Percentiles rank a stretch among this genome's conserved stretches.
These are phyloP conservation scores for Bertia moriformis DNA, from an alignment of 2,329 filamentous ascomycete species.

Conservation along the genomic window DNA sequence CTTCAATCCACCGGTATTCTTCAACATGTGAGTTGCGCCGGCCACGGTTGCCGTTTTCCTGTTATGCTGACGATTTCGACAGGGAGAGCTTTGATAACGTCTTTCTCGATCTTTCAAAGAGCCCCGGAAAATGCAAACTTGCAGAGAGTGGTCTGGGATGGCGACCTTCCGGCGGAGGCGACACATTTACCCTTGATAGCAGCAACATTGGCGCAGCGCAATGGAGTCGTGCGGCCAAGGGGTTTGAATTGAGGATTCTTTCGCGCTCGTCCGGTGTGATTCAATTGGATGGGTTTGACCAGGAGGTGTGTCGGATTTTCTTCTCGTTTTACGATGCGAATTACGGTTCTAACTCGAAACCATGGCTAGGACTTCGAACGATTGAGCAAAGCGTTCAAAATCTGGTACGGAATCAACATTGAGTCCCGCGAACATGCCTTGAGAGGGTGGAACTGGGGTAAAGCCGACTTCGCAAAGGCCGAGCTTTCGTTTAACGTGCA, in stretches of 20 bases:
- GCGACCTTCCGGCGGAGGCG: conserved; percentile 76
- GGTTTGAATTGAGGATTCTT: conserved; percentile 84
- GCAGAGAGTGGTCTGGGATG: conserved; percentile 89
- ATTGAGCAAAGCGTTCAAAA: conserved; percentile 83
- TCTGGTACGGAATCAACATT: conserved; percentile 89
- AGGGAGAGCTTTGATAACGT: conserved; percentile 95
- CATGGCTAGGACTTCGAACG: conserved; percentile 55
- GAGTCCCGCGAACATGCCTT: conserved; percentile 89
- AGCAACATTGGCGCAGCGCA: conserved; percentile 74
- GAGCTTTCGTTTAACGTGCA: conserved; percentile 94
- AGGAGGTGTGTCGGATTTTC: conserved; percentile 39
- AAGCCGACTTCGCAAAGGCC: conserved; percentile 88
- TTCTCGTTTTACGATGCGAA: background rate
- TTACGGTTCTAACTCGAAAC: background rate
- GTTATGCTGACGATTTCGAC: background rate
- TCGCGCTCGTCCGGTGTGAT: conserved; percentile 70
- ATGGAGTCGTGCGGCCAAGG: conserved; percentile 86
- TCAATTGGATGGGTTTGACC: conserved; percentile 86
- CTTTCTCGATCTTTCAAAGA: conserved; percentile 86
- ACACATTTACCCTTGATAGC: conserved; percentile 85
- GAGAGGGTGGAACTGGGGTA: conserved; percentile 98
- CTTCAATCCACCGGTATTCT: too few relatives aligned
- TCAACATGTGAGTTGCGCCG: background rate
- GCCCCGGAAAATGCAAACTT: conserved; percentile 83
- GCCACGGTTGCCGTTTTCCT: background rate